A percentile compares a stretch with the other conserved stretches of the same genome.
Evolutionary conservation across 768 basidiomycete genomes (phyloP).

Genomic region (Mycena sanguinolenta): DNA sequence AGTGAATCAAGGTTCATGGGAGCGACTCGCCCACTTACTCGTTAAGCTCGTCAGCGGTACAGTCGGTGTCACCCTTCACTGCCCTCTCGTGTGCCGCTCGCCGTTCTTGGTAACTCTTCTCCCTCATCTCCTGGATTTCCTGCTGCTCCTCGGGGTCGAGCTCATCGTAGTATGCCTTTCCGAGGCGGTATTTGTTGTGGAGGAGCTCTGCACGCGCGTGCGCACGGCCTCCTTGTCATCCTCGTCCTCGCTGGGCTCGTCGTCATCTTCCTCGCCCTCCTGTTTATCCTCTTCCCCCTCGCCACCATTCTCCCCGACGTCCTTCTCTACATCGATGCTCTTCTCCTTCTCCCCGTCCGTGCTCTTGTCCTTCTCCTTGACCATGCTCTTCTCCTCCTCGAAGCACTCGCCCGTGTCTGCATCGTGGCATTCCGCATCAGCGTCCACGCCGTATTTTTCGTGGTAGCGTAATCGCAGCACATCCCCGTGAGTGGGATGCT

Average conservation of each 20-base stretch:
- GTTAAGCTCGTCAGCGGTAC: background rate
- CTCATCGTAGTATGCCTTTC: background rate
- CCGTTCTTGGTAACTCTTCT: background rate
- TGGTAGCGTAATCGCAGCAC: too few relatives aligned
- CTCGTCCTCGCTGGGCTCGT: too few relatives aligned
- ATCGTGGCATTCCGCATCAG: too few relatives aligned
- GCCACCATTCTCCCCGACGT: background rate
- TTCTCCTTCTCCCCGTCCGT: too few relatives aligned
- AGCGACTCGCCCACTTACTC: background rate
- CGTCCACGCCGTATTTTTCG: too few relatives aligned
- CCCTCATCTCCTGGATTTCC: background rate
- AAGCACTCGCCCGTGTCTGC: too few relatives aligned
- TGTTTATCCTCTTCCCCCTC: background rate
- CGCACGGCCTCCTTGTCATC: background rate
- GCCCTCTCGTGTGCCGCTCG: background rate
- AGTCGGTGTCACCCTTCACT: background rate
- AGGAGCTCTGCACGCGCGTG: background rate
- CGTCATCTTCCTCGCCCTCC: background rate
- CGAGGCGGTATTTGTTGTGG: background rate
- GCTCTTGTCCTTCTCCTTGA: too few relatives aligned
- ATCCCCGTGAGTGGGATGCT: too few relatives aligned
- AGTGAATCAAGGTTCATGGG: background rate
- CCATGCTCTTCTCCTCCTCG: too few relatives aligned
- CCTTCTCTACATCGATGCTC: too few relatives aligned
- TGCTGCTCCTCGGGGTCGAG: background rate